Conservation (phyloP, 257 asterid genomes). For the Solanum gandarillasii region DNA sequence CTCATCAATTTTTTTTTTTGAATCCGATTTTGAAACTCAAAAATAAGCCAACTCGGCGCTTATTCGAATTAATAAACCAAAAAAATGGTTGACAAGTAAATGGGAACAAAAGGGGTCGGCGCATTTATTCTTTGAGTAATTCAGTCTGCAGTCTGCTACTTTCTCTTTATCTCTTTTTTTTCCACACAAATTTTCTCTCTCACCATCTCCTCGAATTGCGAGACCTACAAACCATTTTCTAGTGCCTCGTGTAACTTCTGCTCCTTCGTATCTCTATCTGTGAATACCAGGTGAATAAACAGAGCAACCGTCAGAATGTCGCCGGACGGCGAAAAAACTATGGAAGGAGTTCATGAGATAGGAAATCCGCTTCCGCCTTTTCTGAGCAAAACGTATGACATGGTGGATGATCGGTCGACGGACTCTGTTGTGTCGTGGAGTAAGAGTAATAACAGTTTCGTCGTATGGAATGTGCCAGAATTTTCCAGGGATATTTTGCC, state of each 20-base stretch:
- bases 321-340: neutral
- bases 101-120: neutral
- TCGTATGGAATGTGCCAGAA: conserved; percentile 57
- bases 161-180: neutral
- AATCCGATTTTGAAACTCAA: neutral
- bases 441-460: conserved; percentile 46
- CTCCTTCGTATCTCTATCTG: neutral
- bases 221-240: neutral
- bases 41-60: neutral
- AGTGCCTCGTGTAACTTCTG: neutral
- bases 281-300: neutral
- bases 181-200: neutral
- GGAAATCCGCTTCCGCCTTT: conserved; percentile 43
- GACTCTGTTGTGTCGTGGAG: conserved; percentile 73
- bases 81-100: neutral
- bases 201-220: neutral
- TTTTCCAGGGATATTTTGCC: conserved; percentile 53
- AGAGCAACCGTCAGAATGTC: neutral
- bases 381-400: conserved; percentile 66
- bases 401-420: conserved; percentile 67
- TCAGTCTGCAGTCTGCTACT: neutral
- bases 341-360: conserved; percentile 1
- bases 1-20: no score
- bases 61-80: neutral
- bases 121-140: neutral